These are phyloP conservation scores for Aspergillus steynii DNA, from an alignment of 495 filamentous ascomycete genomes.

Conservation along the genomic window DNA sequence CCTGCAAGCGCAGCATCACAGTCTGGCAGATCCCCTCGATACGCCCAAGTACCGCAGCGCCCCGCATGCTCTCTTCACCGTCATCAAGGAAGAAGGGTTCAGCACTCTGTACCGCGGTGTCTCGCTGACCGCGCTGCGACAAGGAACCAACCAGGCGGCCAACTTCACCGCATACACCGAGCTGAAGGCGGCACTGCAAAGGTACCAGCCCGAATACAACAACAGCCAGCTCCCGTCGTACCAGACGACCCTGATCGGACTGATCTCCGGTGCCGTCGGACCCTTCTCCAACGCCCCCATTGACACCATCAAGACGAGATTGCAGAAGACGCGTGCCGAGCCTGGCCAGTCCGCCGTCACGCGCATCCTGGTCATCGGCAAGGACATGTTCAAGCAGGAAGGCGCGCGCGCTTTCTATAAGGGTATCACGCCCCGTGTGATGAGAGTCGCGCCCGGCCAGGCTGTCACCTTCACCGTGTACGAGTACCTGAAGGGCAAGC, in stretches of 20 bases:
- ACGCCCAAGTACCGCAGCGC: constrained; percentile 96
- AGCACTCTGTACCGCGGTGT: constrained; percentile 90
- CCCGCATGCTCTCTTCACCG: constrained; percentile 90
- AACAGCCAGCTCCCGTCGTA: constrained; percentile 71
- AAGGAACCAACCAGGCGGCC: constrained; percentile 95
- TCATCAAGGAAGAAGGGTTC: constrained; percentile 86
- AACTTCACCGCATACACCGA: constrained; percentile 99
- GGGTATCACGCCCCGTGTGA: constrained; percentile 95
- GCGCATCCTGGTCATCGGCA: constrained; percentile 75
- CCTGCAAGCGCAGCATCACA: constrained; percentile 95
- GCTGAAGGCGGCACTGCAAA: constrained; percentile 76
- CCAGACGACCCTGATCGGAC: constrained; percentile 87
- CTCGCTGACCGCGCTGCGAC: constrained; percentile 85
- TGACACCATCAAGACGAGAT: constrained; percentile 96
- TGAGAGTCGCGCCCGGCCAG: constrained; percentile 96
- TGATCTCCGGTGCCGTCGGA: constrained; percentile 92
- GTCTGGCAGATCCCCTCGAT: constrained; percentile 87
- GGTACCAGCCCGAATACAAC: constrained; percentile 61
- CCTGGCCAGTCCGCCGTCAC: constrained; percentile 75
- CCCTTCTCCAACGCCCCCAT: constrained; percentile 96
- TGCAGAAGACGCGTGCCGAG: constrained; percentile 86
- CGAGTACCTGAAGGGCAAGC: constrained; percentile 80
- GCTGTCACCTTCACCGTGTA: constrained; percentile 98
- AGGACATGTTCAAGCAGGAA: constrained; percentile 97
- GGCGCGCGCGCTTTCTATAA: constrained; percentile 95